Base-by-base conservation (phyloP, 495 filamentous ascomycete species). In the Thermothielavioides terrestris region DNA sequence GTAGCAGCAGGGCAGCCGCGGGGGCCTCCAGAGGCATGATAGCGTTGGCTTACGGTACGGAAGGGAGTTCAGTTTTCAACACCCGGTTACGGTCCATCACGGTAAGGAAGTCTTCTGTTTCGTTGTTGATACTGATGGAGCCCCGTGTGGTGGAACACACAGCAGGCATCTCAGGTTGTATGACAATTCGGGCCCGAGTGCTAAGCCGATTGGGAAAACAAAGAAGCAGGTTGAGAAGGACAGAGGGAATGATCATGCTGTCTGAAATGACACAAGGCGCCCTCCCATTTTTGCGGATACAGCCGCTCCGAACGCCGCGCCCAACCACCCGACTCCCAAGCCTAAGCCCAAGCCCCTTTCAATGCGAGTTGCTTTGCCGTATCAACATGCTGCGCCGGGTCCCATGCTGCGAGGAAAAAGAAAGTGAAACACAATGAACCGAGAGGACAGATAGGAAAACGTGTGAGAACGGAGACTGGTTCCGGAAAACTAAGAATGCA, bases 1-100 rank as follows among this genome's bases (percentile, higher is more conserved):
- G 46, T 88, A 63, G 76, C n/a, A 12, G 17, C n/a, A 15, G 23
- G 9, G 18, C 11, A 42, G 23, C 1, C 6, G 27, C 9, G 18
- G n/a, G 1, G 11, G 20, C n/a, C 11, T 12, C 10, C 12, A 11
- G 37, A 25, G 5, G 11, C 21, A 3, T 2, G 3, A 12, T 22
- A 9, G 20, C 21, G 37, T 25, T 40, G 11, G n/a, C n/a, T n/a
- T n/a, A n/a, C n/a, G n/a, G n/a, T n/a, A n/a, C n/a, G n/a, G n/a
- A n/a, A n/a, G n/a, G n/a, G n/a, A n/a, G n/a, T n/a, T n/a, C n/a
- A n/a, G n/a, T n/a, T n/a, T n/a, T n/a, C n/a, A n/a, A n/a, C n/a
- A n/a, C n/a, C n/a, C n/a, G n/a, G n/a, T n/a, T n/a, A n/a, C n/a
- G n/a, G n/a, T n/a, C 27, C 6, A 28, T 5, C 27, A 11, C 6